These are phyloP conservation scores for Casuarina cunninghamiana DNA, from an alignment of 306 rosid genomes.

Conservation along the genomic window DNA sequence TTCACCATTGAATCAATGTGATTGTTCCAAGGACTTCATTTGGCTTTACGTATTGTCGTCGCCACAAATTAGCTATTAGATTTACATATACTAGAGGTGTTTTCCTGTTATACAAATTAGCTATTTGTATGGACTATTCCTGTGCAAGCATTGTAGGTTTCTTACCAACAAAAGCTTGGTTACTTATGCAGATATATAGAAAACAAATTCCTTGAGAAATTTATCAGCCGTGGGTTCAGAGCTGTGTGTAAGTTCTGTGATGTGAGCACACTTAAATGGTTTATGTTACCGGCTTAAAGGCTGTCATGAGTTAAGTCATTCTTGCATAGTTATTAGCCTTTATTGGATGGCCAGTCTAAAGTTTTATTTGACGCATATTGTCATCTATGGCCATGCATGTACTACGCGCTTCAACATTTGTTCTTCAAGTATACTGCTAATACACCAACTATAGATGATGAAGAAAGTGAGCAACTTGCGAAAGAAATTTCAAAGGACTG, in stretches of 20 bases:
- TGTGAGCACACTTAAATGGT: neutral
- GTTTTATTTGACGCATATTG: conserved; percentile 12
- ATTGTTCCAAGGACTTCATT: neutral
- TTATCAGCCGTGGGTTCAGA: neutral
- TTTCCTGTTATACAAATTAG: conserved; percentile 23
- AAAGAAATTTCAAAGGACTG: conserved; percentile 94
- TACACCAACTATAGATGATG: conserved; percentile 64
- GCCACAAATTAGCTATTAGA: conserved; percentile 8
- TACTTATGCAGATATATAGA: conserved; percentile 3
- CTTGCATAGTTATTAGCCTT: neutral
- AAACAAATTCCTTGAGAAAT: neutral
- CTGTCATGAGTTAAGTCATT: too few relatives aligned
- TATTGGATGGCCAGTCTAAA: neutral
- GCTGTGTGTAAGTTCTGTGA: neutral
- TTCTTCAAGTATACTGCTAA: conserved; percentile 14
- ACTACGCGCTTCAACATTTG: neutral
- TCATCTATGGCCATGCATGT: conserved; percentile 12
- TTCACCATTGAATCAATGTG: neutral
- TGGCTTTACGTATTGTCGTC: conserved; percentile 6
- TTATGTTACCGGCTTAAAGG: neutral
- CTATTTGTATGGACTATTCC: conserved; percentile 64
- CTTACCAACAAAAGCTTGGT: conserved; percentile 55
- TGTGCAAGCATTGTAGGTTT: conserved; percentile 59
- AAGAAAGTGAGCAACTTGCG: conserved; percentile 90
- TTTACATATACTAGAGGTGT: conserved; percentile 8